Conservation (phyloP, 75 land plant genomes). For the Picea sitchensis region DNA sequence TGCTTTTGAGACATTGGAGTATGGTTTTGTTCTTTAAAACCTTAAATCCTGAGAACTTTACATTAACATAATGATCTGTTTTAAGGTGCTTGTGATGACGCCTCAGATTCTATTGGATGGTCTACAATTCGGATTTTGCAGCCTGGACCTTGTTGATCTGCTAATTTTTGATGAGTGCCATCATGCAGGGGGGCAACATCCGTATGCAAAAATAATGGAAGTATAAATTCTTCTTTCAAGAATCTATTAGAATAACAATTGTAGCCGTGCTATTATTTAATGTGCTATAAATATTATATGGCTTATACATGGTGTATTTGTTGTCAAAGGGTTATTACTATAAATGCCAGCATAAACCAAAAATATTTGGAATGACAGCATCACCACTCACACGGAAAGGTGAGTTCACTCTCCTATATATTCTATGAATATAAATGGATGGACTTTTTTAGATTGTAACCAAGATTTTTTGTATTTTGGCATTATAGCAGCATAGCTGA, state of each 20-base stretch:
- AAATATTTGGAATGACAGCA: slow-evolving; percentile 55
- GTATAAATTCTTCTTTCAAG: slow-evolving; percentile 16
- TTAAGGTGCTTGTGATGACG: slow-evolving; percentile 92
- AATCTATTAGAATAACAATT: background rate
- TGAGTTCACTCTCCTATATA: slow-evolving; percentile 7
- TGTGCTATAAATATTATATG: no score
- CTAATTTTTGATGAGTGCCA: slow-evolving; percentile 94
- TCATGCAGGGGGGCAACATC: slow-evolving; percentile 73
- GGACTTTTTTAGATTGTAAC: background rate
- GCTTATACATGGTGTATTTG: background rate
- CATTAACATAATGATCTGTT: background rate
- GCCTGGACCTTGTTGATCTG: slow-evolving; percentile 50
- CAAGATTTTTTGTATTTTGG: no score
- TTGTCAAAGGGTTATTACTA: slow-evolving; percentile 58
- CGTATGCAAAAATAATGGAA: slow-evolving; percentile 86
- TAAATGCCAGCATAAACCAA: slow-evolving; percentile 20
- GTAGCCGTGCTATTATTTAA: background rate
- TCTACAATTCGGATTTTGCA: slow-evolving; percentile 58
- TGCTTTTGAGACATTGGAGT: no score
- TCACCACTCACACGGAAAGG: slow-evolving; percentile 70
- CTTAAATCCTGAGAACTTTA: no score
- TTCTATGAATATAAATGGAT: background rate
- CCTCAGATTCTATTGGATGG: slow-evolving; percentile 78
- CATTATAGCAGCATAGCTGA: no score
- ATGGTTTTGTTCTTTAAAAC: background rate